Base-by-base conservation (phyloP, 139 green algal species). In the Chlorella sp. region DNA sequence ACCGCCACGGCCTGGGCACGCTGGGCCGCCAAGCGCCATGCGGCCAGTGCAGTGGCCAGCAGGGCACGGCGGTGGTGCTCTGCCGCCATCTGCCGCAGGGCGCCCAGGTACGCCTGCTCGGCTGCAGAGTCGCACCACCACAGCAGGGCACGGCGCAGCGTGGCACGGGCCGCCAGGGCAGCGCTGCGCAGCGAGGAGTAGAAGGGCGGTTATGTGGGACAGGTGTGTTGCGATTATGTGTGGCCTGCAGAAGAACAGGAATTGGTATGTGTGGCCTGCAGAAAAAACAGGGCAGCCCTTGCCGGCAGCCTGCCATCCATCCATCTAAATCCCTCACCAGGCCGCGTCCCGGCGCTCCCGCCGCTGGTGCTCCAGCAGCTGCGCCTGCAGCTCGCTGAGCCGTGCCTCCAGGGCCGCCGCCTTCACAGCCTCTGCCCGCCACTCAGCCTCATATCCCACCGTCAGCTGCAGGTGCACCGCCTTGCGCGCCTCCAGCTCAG, bases 401-500 rank as follows among this genome's bases (percentile, higher is more conserved):
- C 47, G 60, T 0, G 47, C 67, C 80, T 85, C 65, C 47, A 78
- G 47, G 1, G 32, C 47, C 13, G 47, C 47, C 11, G 34, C 28
- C 25, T 69, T 51, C 25, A 25, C 47, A 36, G 32, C 23, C 67
- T 78, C 65, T 21, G 80, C 80, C 20, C 26, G 23, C 67, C 65
- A 78, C 65, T 85, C 80, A 23, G 28, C 44, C 67, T 85, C 80
- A 38, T 71, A 85, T 23, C 32, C 65, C 44, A 71, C 65, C 17
- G 76, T 82, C n/a, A 83, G 44, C 39, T 41, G n/a, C 26, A 83
- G 78, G 34, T 74, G 36, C 39, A 83, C 78, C 39, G 41, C 4
- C 39, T 74, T 47, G 26, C 20, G 63, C 15, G 21, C 78, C 41
- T 83, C 78, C 78, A 83, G 63, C 63, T 74, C 39, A 32, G 63